Base-by-base conservation (phyloP, 192 early-diverging fungal genomes). In the Coemansia aciculifera region DNA sequence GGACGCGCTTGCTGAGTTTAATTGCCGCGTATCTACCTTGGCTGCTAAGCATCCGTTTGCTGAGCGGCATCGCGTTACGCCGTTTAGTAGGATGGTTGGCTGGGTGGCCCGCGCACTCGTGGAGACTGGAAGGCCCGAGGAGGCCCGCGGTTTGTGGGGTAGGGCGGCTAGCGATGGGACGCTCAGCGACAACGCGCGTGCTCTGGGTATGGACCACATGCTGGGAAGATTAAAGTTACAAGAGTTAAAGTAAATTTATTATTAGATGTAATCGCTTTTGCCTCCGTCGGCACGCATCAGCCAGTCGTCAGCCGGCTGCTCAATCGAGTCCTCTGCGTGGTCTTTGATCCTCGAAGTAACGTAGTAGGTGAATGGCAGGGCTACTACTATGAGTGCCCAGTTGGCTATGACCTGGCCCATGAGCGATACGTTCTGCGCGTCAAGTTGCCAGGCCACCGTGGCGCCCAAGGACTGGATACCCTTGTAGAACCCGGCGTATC, bases 401-500 rank as follows among this genome's bases (percentile, higher is more conserved):
- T 86, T 85, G 59, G 79, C 69, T 15, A 87, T 67, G 6, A 86
- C 69, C 34, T 85, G 74, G 38, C 66, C 65, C 70, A 85, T 74
- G 37, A 76, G 76, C 23, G 72, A 31, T 37, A 71, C 71, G 17
- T 63, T 38, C 7, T 71, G 73, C 27, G 89, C 87, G 72, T 88
- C 89, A 40, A 90, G 79, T 66, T 89, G 87, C 85, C 89, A 88
- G 0, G 87, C 85, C 43, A 92, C 79, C 42, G 87, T 89, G 29
- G 77, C 87, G 31, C 85, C 89, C 48, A 86, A 78, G 46, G 87
- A 90, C 79, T 95, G 93, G 40, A 93, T 87, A 44, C 87, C 88
- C 84, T 95, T 95, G 87, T 95, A 94, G 81, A 90, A 92, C 36
- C 92, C 93, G 24, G 88, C 87, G 71, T 88, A 92, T 44, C 88